Conservation (phyloP, 2,329 filamentous ascomycete species). For the Orbilia brochopaga region DNA sequence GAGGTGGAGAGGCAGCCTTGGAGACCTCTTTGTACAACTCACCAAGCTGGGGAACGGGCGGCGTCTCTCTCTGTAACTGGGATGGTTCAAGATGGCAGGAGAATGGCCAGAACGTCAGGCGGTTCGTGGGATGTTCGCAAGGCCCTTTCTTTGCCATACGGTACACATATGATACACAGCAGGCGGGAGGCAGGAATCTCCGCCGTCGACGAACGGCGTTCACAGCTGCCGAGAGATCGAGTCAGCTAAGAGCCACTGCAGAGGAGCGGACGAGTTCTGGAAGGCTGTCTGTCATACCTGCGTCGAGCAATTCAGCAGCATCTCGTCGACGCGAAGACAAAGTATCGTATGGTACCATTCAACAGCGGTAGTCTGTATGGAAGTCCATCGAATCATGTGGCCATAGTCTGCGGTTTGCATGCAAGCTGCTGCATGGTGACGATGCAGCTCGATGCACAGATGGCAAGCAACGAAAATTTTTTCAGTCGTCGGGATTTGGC, state of each 20-base stretch:
- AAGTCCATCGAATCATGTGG: constrained; percentile 47
- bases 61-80: constrained; percentile 33
- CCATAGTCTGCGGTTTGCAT: constrained; percentile 28
- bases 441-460: constrained; percentile 51
- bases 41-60: constrained; percentile 20
- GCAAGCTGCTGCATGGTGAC: constrained; percentile 51
- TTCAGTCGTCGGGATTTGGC: constrained; percentile 21
- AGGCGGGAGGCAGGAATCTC: constrained; percentile 23
- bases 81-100: constrained; percentile 32
- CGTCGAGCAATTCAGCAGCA: constrained; percentile 14
- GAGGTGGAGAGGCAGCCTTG: constrained; percentile 32
- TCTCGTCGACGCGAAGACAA: constrained; percentile 3
- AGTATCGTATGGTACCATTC: constrained; percentile 8
- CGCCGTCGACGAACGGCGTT: constrained; percentile 18
- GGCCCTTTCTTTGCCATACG: constrained; percentile 42
- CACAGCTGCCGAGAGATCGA: constrained; percentile 3
- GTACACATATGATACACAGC: constrained; percentile 48
- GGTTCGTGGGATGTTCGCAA: not conserved
- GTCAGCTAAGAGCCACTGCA: constrained; percentile 18
- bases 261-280: constrained; percentile 6
- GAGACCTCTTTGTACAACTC: constrained; percentile 45
- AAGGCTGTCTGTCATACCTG: constrained; percentile 44
- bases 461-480: constrained; percentile 35
- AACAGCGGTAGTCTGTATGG: constrained; percentile 9
- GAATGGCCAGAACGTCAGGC: constrained; percentile 31